Evolutionary conservation across 805 yeast species (phyloP), one percentile per base, ranked within the genome.

Genomic region (Wickerhamiella occidentalis): DNA sequence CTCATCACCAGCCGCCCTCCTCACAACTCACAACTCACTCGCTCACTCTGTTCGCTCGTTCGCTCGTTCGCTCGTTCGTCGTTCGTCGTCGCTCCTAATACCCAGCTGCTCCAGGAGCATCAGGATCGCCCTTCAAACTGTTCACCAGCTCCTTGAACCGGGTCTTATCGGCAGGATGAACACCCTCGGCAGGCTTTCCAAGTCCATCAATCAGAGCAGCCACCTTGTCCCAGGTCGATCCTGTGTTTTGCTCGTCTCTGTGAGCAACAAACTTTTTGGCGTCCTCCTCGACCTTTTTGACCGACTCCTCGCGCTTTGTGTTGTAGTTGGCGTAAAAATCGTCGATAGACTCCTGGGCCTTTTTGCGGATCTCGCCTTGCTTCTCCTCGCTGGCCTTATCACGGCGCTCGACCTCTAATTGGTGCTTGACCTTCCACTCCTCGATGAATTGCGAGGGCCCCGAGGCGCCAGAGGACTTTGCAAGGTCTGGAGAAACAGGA

Each of bases 291-390:
- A 84, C 80, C 51, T 75, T 73, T 52, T 76, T 79, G 50, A 80
- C 68, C 47, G 79, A 76, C 55, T 75, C 75, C 48, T 85, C 90
- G 65, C 79, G 82, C 70, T 88, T 88, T 61, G 74, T 71, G 68
- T 85, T 87, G 72, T 90, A 90, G 61, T 80, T 81, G 58, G 85
- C 95, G 66, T 90, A 90, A 65, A 90, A 90, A 55, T 84, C 95
- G 64, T 90, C 96, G 60, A 87, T 78, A 48, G 86, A 80, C 63
- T 79, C 78, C 60, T 78, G 77, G 8, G 97, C 97, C 54, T 81
- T 80, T 47, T 77, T 75, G 50, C 82, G 75, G 51, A 86, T 73
- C 52, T 79, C 85, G 26, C 70, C 70, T 61, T 82, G 76, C 63
- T 77, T 82, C 56, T 76, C 69, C 18, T 68, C 69, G 57, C 82